phyloP scores from a whole-genome alignment of 2,329 filamentous ascomycete genomes.

The Colletotrichum costaricense region DNA sequence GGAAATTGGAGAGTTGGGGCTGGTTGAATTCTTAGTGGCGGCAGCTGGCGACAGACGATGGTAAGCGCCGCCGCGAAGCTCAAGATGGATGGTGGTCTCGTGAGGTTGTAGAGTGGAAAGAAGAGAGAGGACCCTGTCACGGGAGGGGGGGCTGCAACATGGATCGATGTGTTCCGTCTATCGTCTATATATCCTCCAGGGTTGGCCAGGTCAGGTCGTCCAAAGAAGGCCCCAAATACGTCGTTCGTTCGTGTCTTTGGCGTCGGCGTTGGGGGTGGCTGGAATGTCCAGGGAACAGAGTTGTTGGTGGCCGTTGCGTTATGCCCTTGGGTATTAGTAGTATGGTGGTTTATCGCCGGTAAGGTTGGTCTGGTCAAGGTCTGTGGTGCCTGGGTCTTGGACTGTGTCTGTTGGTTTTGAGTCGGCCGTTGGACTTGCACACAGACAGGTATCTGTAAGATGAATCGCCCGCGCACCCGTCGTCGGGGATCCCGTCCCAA shows the following conservation, averaged over 20 bases:
- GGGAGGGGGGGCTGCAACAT: conserved; percentile 14
- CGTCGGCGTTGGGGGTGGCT: conserved; percentile 4
- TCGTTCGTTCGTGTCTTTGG: not conserved
- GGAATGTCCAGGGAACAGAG: not conserved
- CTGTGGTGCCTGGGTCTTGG: conserved; percentile 10
- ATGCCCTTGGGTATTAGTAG: conserved; percentile 23
- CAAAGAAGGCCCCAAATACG: not conserved
- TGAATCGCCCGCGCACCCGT: conserved; percentile 25
- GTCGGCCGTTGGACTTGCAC: conserved; percentile 14
- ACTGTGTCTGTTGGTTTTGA: conserved; percentile 12
- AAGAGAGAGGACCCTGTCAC: conserved; percentile 7
- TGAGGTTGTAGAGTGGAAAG: conserved; percentile 1
- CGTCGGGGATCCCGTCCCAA: conserved; percentile 30
- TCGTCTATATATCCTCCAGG: not conserved
- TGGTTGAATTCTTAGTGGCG: conserved; percentile 24
- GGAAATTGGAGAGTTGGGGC: conserved; percentile 1
- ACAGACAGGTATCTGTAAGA: conserved; percentile 6
- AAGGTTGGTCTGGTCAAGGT: conserved; percentile 23
- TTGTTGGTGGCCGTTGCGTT: conserved; percentile 13
- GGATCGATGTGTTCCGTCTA: conserved; percentile 12
- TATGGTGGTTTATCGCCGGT: conserved; percentile 13
- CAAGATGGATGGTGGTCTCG: conserved; percentile 31
- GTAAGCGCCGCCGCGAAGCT: conserved; percentile 15
- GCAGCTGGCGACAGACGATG: conserved; percentile 32
- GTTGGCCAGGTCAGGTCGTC: not conserved